Conservation (phyloP, 306 rosid genomes). For the Begonia loranthoides region DNA sequence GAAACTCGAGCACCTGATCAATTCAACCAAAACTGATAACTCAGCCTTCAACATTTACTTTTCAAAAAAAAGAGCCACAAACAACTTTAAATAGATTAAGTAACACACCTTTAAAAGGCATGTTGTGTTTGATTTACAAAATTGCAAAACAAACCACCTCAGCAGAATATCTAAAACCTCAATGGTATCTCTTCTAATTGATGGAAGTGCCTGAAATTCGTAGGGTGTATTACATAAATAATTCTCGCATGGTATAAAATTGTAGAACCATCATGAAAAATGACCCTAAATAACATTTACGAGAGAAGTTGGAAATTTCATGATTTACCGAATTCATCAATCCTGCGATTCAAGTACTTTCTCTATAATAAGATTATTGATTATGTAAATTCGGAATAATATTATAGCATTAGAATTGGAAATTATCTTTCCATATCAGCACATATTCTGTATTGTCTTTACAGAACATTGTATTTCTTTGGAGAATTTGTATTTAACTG, state of each 20-base stretch:
- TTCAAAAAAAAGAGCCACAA: conserved; percentile 1
- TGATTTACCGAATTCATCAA: no score
- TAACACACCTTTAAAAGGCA: conserved; percentile 72
- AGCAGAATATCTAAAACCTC: conserved; percentile 90
- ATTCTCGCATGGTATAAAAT: not conserved
- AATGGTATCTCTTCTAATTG: conserved; percentile 61
- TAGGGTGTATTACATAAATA: conserved; percentile 7
- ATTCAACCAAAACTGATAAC: conserved; percentile 8
- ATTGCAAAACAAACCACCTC: conserved; percentile 91
- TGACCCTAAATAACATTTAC: no score
- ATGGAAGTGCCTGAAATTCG: conserved; percentile 69
- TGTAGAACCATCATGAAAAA: not conserved
- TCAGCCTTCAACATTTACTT: not conserved
- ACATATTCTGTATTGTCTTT: no score
- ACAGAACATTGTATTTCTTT: no score
- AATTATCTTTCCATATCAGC: no score
- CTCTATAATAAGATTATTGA: no score
- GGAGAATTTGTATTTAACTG: no score
- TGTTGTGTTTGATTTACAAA: conserved; percentile 97
- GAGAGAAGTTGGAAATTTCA: no score
- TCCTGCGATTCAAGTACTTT: no score
- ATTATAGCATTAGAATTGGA: no score
- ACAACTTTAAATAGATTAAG: not conserved
- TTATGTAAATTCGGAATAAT: no score
- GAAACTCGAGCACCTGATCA: conserved; percentile 84